Conservation (phyloP, 176 grass and related monocot species). For the Rhynchospora breviuscula region DNA sequence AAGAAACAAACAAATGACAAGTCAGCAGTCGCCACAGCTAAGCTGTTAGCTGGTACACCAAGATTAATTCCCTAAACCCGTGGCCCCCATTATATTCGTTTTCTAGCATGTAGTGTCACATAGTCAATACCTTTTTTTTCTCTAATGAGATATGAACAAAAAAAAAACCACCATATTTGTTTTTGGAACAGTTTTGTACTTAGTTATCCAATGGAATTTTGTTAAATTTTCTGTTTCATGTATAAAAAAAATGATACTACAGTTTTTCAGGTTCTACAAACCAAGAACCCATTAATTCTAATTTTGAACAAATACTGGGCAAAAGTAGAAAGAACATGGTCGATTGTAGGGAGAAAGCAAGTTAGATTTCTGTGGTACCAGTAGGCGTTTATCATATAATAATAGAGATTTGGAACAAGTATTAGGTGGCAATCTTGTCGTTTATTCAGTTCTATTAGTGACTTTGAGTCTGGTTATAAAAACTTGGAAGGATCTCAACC, state of each 20-base stretch:
- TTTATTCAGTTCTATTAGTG: neutral
- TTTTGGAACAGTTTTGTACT: neutral
- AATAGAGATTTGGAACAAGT: neutral
- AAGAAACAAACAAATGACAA: neutral
- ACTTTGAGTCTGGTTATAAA: neutral
- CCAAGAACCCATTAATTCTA: neutral
- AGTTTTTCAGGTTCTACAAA: conserved; percentile 1
- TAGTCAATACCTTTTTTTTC: neutral
- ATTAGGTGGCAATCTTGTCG: conserved; percentile 10
- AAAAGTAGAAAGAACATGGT: neutral
- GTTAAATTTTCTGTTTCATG: neutral
- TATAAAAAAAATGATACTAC: neutral
- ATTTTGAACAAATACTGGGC: neutral
- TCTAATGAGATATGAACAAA: neutral
- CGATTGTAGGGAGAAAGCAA: neutral
- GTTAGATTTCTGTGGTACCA: neutral
- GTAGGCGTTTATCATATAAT: neutral
- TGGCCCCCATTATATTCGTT: neutral
- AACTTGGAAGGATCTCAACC: neutral
- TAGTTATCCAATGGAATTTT: neutral
- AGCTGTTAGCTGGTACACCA: neutral
- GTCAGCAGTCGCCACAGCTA: neutral
- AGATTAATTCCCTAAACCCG: neutral
- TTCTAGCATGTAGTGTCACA: neutral
- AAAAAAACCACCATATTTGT: neutral